Base-by-base conservation (phyloP, 139 green algal genomes). In the Raphidocelis subcapitata region DNA sequence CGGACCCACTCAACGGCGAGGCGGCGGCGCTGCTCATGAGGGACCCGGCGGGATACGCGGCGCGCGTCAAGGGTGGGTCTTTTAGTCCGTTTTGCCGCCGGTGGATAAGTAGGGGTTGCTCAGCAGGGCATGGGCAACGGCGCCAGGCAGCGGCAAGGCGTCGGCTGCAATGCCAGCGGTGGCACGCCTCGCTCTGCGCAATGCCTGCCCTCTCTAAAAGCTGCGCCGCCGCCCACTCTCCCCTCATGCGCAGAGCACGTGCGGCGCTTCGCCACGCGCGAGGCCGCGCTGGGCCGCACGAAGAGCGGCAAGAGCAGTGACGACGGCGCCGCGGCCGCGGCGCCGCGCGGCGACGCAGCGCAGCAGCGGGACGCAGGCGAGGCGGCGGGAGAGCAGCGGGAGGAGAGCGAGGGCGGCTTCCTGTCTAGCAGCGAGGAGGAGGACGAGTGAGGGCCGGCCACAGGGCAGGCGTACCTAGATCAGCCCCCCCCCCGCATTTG, bases 1-100 rank as follows among this genome's bases (percentile, higher is more conserved):
- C 91, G 4, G 96, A 99, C 81, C 96, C 96, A 0, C 82, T 99
- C 2, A 99, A 99, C 69, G 95, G 96, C 3, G 96, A 99, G 85
- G 96, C 96, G 10, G 96, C 96, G 3, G 92, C 96, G 15, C 84
- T 99, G 80, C 88, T 98, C 20, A 98, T 99, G 91, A 81, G 95
- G 0, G 94, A 99, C 74, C 94, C 95, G 23, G 85, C 93, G 23
- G 76, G 81, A 0, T 99, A 99, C 72, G 90, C 90, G 33, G 73
- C 76, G n/a, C 97, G 96, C 74, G 96, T 99, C 37, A 92, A 86
- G 74, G 90, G 90, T 95, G 33, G 36, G 75, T 47, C 0, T 10
- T 23, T 20, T 16, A 24, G 14, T 1, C 21, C 23, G 2, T 21
- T 14, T 18, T 5, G 32, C 35, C 4, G 18, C 36, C n/a, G 23